Evolutionary conservation across 23 red algal species (phyloP).

Genomic region (Gracilaria gracilis): DNA sequence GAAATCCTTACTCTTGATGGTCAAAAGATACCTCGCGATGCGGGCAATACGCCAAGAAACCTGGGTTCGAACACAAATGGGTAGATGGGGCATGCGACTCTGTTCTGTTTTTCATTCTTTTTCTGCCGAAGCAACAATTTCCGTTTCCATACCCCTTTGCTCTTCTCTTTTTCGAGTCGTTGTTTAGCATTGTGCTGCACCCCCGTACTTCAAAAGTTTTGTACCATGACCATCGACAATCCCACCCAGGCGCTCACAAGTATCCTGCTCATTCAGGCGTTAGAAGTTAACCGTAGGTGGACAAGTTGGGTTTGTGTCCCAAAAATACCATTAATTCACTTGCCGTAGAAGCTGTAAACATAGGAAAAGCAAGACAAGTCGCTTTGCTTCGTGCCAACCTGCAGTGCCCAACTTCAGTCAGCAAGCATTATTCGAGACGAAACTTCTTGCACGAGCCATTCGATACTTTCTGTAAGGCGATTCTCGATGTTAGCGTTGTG

Average conservation of each 20-base stretch:
- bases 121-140: neutral
- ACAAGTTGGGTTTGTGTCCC: neutral
- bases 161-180: neutral
- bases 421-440: constrained; percentile 53
- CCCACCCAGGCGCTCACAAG: neutral
- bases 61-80: neutral
- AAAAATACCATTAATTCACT: constrained; percentile 11
- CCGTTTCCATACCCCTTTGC: neutral
- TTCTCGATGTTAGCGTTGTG: neutral
- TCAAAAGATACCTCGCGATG: constrained; percentile 49
- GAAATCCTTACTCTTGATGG: constrained; percentile 78
- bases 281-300: constrained; percentile 12
- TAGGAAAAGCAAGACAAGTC: neutral
- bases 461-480: constrained; percentile 29
- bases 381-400: neutral
- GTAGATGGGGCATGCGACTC: neutral
- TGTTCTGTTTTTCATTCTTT: neutral
- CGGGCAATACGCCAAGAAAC: constrained; percentile 57
- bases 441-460: constrained; percentile 80
- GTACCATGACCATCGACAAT: neutral
- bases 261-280: constrained; percentile 20
- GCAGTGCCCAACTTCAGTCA: neutral
- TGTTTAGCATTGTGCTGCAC: neutral
- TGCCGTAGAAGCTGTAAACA: constrained; percentile 23
- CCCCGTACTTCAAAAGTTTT: constrained; percentile 3